Evolutionary conservation across 83 land plant genomes (phyloP).

Genomic region (Isoetes engelmannii): DNA sequence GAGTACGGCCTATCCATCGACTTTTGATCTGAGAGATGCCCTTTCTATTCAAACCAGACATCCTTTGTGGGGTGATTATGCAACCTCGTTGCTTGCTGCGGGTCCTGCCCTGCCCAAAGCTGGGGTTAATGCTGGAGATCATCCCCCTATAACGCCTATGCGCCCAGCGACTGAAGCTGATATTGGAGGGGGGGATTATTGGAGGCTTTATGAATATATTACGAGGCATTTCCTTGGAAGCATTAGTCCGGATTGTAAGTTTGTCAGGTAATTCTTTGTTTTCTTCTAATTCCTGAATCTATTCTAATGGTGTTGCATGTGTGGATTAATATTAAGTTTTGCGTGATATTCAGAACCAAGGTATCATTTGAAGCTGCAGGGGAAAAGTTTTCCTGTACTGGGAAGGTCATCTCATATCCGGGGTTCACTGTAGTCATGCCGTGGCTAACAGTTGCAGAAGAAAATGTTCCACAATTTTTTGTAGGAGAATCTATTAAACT

Average conservation of each 20-base stretch:
- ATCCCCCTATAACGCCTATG: conserved; percentile 98
- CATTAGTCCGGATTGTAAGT: conserved; percentile 85
- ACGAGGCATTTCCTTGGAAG: conserved; percentile 86
- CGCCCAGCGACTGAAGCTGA: conserved; percentile 65
- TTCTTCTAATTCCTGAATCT: not conserved
- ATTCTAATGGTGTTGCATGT: not conserved
- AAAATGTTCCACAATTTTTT: conserved; percentile 60
- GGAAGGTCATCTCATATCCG: conserved; percentile 50
- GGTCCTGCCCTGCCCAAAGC: conserved; percentile 60
- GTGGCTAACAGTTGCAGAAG: conserved; percentile 78
- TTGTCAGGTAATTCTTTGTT: conserved; percentile 43
- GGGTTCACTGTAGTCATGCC: conserved; percentile 96
- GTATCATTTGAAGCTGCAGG: conserved; percentile 64
- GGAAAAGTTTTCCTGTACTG: conserved; percentile 63
- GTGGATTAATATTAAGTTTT: not conserved
- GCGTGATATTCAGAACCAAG: conserved; percentile 48
- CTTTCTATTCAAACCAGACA: conserved; percentile 43
- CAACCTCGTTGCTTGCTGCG: conserved; percentile 37
- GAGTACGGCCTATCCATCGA: conserved; percentile 84
- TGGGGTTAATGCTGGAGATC: conserved; percentile 91
- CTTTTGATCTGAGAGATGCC: conserved; percentile 70
- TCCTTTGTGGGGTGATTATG: conserved; percentile 74
- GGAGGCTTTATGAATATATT: conserved; percentile 83
- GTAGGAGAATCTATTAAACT: conserved; percentile 58
- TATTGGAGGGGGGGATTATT: conserved; percentile 73